Base-by-base conservation (phyloP, 371 early-diverging fungal species). In the Lichtheimia corymbifera region DNA sequence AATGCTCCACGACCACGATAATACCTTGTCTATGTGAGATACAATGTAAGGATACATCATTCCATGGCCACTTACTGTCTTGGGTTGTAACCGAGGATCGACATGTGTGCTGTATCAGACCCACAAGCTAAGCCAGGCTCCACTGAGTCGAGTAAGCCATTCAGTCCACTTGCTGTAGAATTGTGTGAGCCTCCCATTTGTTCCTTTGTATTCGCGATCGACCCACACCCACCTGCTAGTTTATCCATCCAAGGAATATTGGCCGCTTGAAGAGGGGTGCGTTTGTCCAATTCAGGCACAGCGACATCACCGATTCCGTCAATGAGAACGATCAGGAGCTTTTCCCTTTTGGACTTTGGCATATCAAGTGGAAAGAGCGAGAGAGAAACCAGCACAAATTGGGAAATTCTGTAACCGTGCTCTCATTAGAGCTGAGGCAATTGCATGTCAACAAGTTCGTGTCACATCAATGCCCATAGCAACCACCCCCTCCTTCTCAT, bases 121-220 rank as follows among this genome's bases (percentile, higher is more conserved):
- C 83, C 83, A 59, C 83, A 83, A 0, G 83, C 83, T 47, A 80
- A 66, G 2, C 83, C 83, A 18, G 82, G 81, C 53, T 82, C 83
- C 13, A 83, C 83, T 1, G 83, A 80, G 60, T 83, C 83, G 62
- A 83, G 53, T 7, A 83, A 62, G 5, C 83, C 83, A 50, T 67
- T 75, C 15, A 69, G 15, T 22, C 83, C 83, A 51, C 63, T 58
- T 11, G 63, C 79, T 74, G 63, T 4, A 1, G 45, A 15, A 6
- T 7, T 42, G 35, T 12, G 13, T 35, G 2, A 9, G 7, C 0
- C 6, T 28, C 28, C 35, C 5, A 35, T 35, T 5, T 5, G 2
- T 35, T 9, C 35, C 35, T 35, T 35, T 5, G 6, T 2, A 35
- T 35, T 28, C 35, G 35, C 35, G 35, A 35, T 35, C 35, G 35